These are phyloP conservation scores for Backusella mclennaniae DNA, from an alignment of 192 early-diverging fungal genomes.

Conservation along the genomic window DNA sequence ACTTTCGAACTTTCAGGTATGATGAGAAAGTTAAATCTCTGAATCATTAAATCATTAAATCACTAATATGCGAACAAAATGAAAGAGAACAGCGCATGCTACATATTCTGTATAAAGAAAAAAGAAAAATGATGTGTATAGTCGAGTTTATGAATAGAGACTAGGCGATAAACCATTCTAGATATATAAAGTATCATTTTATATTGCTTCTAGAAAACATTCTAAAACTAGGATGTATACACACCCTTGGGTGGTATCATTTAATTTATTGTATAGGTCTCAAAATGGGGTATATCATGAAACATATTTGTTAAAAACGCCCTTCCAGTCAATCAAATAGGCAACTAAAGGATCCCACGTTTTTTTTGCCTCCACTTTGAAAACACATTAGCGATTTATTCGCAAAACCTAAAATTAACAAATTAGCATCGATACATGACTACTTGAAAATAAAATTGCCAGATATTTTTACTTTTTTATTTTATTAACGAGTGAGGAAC, in stretches of 20 bases:
- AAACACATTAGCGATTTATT: too few relatives aligned
- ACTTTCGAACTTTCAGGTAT: neutral
- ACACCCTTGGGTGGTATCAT: neutral
- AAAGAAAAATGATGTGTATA: too few relatives aligned
- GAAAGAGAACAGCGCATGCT: too few relatives aligned
- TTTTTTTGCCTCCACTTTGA: neutral
- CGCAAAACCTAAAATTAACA: neutral
- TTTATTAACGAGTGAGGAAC: too few relatives aligned
- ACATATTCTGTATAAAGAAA: too few relatives aligned
- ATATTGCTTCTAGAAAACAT: neutral
- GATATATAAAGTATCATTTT: neutral
- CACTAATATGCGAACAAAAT: too few relatives aligned
- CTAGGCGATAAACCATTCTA: neutral
- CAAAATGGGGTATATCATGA: neutral
- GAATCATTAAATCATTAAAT: too few relatives aligned
- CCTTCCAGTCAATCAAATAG: neutral
- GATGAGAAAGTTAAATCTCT: neutral
- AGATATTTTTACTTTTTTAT: too few relatives aligned
- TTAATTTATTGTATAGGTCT: neutral
- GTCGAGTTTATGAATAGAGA: too few relatives aligned
- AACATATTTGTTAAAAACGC: neutral
- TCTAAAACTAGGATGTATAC: neutral
- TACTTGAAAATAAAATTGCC: neutral
- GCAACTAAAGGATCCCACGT: neutral
- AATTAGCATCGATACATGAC: neutral